phyloP scores from a whole-genome alignment of 1,139 yeast genomes.

The Hansenula sp. region DNA sequence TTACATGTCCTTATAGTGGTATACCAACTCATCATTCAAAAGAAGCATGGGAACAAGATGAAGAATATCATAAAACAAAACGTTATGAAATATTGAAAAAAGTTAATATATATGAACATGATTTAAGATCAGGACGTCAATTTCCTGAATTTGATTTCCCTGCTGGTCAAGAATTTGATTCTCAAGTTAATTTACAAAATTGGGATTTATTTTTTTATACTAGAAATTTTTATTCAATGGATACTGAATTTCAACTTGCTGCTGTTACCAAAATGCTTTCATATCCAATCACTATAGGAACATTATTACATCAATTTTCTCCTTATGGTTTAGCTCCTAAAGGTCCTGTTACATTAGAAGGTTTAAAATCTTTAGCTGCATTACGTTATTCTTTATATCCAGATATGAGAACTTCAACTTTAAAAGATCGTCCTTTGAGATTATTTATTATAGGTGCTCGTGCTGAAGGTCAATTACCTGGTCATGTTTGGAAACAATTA shows the following conservation, averaged over 20 bases:
- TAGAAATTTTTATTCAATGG: slow-evolving; percentile 91
- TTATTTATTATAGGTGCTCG: slow-evolving; percentile 87
- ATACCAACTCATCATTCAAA: slow-evolving; percentile 92
- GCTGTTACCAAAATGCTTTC: slow-evolving; percentile 93
- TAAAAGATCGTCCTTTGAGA: slow-evolving; percentile 86
- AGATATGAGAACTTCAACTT: slow-evolving; percentile 47
- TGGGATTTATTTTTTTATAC: slow-evolving; percentile 97
- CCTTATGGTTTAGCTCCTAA: slow-evolving; percentile 79
- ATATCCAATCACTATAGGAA: slow-evolving; percentile 87
- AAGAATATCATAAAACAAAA: slow-evolving; percentile 61
- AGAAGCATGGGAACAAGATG: slow-evolving; percentile 86
- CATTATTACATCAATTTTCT: slow-evolving; percentile 76
- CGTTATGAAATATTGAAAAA: slow-evolving; percentile 72
- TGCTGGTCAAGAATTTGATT: slow-evolving; percentile 70
- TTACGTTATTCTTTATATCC: slow-evolving; percentile 87
- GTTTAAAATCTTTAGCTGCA: slow-evolving; percentile 88
- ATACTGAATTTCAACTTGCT: slow-evolving; percentile 92
- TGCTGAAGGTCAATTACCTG: slow-evolving; percentile 91
- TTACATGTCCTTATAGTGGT: slow-evolving; percentile 89
- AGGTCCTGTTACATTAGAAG: slow-evolving; percentile 89
- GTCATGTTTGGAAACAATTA: slow-evolving; percentile 93
- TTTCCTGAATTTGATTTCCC: slow-evolving; percentile 97
- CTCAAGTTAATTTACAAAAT: slow-evolving; percentile 68
- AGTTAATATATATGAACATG: slow-evolving; percentile 93
- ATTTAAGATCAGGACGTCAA: slow-evolving; percentile 85